phyloP scores from a whole-genome alignment of 148 eudicot species.

The Agrostemma githago region DNA sequence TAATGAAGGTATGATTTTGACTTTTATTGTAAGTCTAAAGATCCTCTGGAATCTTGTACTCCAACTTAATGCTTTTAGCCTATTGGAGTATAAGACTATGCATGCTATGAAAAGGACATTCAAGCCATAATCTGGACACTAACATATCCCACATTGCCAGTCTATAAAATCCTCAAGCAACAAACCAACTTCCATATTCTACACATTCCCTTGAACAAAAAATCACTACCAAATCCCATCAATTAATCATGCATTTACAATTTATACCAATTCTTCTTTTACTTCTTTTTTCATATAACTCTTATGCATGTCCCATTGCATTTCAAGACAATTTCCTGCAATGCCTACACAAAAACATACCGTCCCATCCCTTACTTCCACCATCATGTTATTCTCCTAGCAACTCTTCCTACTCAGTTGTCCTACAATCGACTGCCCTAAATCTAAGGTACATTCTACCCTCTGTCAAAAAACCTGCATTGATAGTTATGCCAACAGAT shows the following conservation, averaged over 20 bases:
- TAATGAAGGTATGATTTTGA: too few species aligned
- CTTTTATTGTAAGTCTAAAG: neutral
- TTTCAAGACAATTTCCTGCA: conserved; percentile 22
- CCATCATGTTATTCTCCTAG: conserved; percentile 21
- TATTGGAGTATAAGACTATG: neutral
- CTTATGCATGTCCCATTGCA: conserved; percentile 13
- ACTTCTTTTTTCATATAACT: neutral
- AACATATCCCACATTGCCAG: conserved; percentile 3
- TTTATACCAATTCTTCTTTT: conserved; percentile 16
- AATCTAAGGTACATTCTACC: conserved; percentile 28
- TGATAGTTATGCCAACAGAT: conserved; percentile 30
- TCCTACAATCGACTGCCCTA: conserved; percentile 28
- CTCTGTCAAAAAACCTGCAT: conserved; percentile 26
- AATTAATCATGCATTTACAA: conserved; percentile 19
- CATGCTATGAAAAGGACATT: conserved; percentile 1
- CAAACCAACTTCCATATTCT: neutral
- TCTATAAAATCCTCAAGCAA: conserved; percentile 20
- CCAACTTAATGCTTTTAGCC: neutral
- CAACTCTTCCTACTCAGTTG: conserved; percentile 29
- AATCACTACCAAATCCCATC: conserved; percentile 4
- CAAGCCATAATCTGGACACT: conserved; percentile 19
- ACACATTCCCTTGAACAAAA: neutral
- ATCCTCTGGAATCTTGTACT: conserved; percentile 4
- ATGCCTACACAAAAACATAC: conserved; percentile 21
- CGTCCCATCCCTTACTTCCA: conserved; percentile 23